Evolutionary conservation across 306 rosid genomes (phyloP), one percentile per base, ranked within the genome.

Genomic region (Vigna nakashimae): DNA sequence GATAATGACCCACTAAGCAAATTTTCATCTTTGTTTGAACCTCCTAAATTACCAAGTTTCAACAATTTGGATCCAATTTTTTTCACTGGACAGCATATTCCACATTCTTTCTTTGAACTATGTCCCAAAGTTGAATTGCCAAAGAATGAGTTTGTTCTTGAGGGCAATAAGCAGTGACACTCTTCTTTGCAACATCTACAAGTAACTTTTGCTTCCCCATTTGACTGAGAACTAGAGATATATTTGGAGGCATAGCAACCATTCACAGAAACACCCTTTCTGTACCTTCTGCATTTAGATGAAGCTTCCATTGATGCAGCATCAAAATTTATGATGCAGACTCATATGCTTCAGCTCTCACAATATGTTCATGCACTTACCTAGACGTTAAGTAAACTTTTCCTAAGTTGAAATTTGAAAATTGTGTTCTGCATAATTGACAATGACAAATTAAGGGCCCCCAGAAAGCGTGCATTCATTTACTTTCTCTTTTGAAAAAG

Each of bases 261-360:
- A 50, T 82, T 26, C 28, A 24, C 38, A 34, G 38, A n/a, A 49
- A 9, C 77, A 76, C 55, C 48, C 34, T 71, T 80, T 84, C 14
- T 84, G 82, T 69, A 76, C 28, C 62, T 80, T 76, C 49, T 75
- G 72, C 28, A 30, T 71, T 65, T 30, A 34, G 40, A 16, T 57
- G 50, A 49, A 48, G 36, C 73, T 76, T 84, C 87, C 87, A 80
- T 80, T 22, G 15, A 68, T 4, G 42, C 11, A 48, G 22, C 67
- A 69, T 32, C 72, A 80, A 71, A 30, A 36, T 72, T 74, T 77
- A 77, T 42, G 65, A 55, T 73, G 81, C 75, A 30, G 57, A 76
- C 18, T 49, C n/a, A 4, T 22, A 32, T 45, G 63, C 65, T 53
- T 8, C 2, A 72, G 2, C 73, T 79, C 48, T 63, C n/a, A 40